Percentiles rank a stretch among this genome's conserved stretches.
These are phyloP conservation scores for Fragosphaeria purpurea DNA, from an alignment of 2,329 filamentous ascomycete species.

Conservation along the genomic window DNA sequence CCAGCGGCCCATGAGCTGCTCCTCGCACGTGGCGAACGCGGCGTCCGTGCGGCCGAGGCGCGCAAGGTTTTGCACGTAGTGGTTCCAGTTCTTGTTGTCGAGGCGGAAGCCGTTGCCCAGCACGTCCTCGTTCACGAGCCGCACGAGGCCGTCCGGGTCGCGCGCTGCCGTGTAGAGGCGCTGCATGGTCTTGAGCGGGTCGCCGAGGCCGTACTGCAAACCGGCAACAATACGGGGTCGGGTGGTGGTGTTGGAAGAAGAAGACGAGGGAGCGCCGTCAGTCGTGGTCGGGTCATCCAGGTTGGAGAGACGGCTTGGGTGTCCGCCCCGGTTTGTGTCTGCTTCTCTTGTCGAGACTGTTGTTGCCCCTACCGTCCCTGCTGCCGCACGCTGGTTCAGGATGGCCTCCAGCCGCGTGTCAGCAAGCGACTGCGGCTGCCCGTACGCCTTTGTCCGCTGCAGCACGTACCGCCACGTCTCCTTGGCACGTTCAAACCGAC, in stretches of 20 bases:
- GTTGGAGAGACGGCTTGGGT: too few species aligned
- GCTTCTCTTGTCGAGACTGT: constrained; percentile 6
- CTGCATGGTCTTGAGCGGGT: constrained; percentile 39
- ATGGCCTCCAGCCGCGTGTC: constrained; percentile 5
- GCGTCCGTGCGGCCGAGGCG: constrained; percentile 47
- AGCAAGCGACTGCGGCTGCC: constrained; percentile 18
- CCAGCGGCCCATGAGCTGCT: constrained; percentile 68
- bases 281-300: constrained; percentile 5
- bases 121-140: constrained; percentile 38
- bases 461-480: constrained; percentile 57
- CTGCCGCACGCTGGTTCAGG: background rate
- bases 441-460: constrained; percentile 36
- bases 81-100: constrained; percentile 72
- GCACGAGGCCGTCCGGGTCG: constrained; percentile 39
- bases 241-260: constrained; percentile 7
- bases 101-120: constrained; percentile 59
- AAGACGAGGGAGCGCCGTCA: background rate
- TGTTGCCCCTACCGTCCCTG: background rate
- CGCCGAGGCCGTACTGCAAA: constrained; percentile 43
- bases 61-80: constrained; percentile 59
- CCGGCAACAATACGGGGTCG: constrained; percentile 27
- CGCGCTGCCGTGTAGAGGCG: constrained; percentile 29
- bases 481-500: constrained; percentile 50
- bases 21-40: constrained; percentile 68
- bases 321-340: background rate